These are phyloP conservation scores for Xylaria sp. DNA, from an alignment of 2,329 filamentous ascomycete species.

Conservation along the genomic window DNA sequence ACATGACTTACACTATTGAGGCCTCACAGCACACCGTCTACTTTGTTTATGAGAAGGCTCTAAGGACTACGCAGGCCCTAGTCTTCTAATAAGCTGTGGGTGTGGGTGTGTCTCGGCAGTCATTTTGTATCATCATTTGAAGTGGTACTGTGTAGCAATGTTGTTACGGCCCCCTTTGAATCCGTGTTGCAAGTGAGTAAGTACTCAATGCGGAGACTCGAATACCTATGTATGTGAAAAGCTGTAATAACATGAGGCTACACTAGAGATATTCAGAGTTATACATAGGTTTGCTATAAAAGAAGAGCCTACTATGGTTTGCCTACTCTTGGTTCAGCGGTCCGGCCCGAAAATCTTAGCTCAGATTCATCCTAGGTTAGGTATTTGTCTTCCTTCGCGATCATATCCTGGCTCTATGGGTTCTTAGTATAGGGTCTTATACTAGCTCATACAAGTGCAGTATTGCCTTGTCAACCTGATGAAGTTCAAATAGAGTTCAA, in stretches of 20 bases:
- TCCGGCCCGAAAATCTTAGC: slow-evolving; percentile 12
- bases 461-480: slow-evolving; percentile 13
- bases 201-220: slow-evolving; percentile 12
- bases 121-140: slow-evolving; percentile 10
- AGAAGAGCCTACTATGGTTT: background rate
- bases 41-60: background rate
- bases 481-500: slow-evolving; percentile 36
- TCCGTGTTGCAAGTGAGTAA: background rate
- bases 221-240: background rate
- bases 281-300: background rate
- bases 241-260: background rate
- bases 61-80: background rate
- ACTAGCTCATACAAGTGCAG: background rate
- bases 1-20: slow-evolving; percentile 3
- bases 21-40: background rate
- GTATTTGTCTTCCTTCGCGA: slow-evolving; percentile 1
- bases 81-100: background rate
- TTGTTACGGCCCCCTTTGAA: slow-evolving; percentile 11
- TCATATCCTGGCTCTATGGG: background rate
- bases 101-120: slow-evolving; percentile 12
- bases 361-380: background rate
- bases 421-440: background rate
- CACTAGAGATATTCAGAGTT: background rate
- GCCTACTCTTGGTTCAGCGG: slow-evolving; percentile 7
- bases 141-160: slow-evolving; percentile 15